Base-by-base conservation (phyloP, 495 filamentous ascomycete species). In the Collariella sp. region DNA sequence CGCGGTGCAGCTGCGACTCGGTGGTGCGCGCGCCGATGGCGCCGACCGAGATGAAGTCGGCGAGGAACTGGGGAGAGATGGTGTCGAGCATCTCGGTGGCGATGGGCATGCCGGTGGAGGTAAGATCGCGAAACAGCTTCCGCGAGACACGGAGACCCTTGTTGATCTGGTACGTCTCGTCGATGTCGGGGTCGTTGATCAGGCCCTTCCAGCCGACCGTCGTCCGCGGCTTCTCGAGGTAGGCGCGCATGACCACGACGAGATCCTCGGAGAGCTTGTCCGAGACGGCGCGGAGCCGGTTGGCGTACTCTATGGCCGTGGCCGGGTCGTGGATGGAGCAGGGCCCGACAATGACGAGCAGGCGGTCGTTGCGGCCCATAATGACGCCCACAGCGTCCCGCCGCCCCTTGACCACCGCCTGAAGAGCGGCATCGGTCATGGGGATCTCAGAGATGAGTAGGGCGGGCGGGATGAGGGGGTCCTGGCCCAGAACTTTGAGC, bases 171-270 rank as follows among this genome's bases (percentile, higher is more conserved):
- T 84, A 98, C 69, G 86, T 89, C 72, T 95, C 84, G 68, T 98
- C 89, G 69, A 98, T 95, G 60, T 98, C 93, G 1, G 93, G 93
- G 64, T 98, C 93, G 72, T 98, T 98, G 77, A 98, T 96, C 61
- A 98, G 79, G 24, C 93, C 93, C 73, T 98, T 98, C 93, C 93
- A 98, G 62, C 93, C 93, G 34, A 98, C 93, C 1, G 93, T 98
- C n/a, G 93, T 98, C 38, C 93, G 85, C 26, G 93, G 93, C 77
- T 98, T 98, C 79, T 98, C 93, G 19, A 98, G 86, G 77, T 98
- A 98, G 66, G 93, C 89, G 55, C 93, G 88, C 93, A 98, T 98
- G 67, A 98, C 84, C 65, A 98, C 84, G 60, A 82, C 84, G 33
- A 98, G 78, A 67, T 97, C 91, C 57, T 83, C 81, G 52, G 81